phyloP scores from a whole-genome alignment of 2,329 filamentous ascomycete genomes.

The Pestalotiopsis sp. region DNA sequence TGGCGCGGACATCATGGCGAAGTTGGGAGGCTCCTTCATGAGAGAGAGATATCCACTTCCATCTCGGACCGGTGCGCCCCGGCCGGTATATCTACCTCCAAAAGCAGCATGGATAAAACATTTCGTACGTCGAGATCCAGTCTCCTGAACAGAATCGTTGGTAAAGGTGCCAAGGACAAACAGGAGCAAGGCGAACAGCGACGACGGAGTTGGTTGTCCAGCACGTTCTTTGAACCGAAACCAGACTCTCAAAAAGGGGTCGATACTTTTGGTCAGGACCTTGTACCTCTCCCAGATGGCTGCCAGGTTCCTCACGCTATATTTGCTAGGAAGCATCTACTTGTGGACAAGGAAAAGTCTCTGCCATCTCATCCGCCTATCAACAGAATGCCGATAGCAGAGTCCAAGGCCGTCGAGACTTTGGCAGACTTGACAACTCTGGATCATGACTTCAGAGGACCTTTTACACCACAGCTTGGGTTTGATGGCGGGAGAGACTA shows the following conservation, averaged over 20 bases:
- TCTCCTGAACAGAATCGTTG: constrained; percentile 23
- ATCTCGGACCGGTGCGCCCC: constrained; percentile 20
- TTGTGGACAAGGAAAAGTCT: constrained; percentile 33
- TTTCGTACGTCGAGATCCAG: constrained; percentile 22
- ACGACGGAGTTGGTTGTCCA: constrained; percentile 30
- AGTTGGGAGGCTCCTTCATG: constrained; percentile 35
- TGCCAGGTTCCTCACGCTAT: constrained; percentile 43
- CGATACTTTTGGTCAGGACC: constrained; percentile 10
- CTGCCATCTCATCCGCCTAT: constrained; percentile 34
- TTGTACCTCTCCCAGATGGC: constrained; percentile 34
- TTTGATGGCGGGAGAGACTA: constrained; percentile 48
- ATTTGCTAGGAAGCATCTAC: constrained; percentile 43
- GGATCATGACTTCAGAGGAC: constrained; percentile 39
- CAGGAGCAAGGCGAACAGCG: constrained; percentile 21
- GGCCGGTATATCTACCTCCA: constrained; percentile 20
- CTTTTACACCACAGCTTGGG: constrained; percentile 46
- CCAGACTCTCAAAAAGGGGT: constrained; percentile 20
- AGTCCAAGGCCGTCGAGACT: constrained; percentile 40
- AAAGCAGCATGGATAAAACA: constrained; percentile 19
- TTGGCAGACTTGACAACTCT: constrained; percentile 28
- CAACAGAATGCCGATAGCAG: constrained; percentile 42
- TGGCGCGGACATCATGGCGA: constrained; percentile 33
- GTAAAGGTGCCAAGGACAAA: constrained; percentile 19
- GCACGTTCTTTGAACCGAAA: constrained; percentile 21
- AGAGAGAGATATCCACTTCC: constrained; percentile 29